Evolutionary conservation across 2,329 filamentous ascomycete genomes (phyloP).

Genomic region (Alternaria sp.): DNA sequence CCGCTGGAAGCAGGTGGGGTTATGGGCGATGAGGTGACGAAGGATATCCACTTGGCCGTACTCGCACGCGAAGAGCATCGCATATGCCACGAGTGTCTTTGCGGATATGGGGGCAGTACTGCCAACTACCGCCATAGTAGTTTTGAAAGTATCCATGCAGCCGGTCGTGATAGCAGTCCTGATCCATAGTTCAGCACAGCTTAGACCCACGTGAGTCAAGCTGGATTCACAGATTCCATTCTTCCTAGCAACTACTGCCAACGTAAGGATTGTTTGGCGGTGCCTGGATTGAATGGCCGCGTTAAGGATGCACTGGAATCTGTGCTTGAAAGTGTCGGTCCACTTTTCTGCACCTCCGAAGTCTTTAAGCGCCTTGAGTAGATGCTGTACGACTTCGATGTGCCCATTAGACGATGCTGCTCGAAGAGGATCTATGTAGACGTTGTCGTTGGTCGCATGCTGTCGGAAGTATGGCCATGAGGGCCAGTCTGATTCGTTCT

Average conservation of each 20-base stretch:
- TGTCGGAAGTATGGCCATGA: background rate
- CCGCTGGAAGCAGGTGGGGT: background rate
- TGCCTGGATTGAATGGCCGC: background rate
- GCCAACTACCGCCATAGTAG: background rate
- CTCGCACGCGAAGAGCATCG: background rate
- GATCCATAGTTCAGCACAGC: background rate
- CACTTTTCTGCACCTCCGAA: background rate
- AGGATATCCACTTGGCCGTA: background rate
- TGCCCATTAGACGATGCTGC: background rate
- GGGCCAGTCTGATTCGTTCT: background rate
- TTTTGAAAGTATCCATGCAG: background rate
- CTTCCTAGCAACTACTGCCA: background rate
- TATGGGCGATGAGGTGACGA: background rate
- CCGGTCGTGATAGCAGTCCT: background rate
- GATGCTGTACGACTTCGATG: background rate
- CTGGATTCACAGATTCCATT: background rate
- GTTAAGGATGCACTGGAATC: background rate
- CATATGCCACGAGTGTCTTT: background rate
- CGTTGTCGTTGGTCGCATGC: background rate
- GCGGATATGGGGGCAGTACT: background rate
- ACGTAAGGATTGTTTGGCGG: background rate
- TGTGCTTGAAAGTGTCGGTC: background rate
- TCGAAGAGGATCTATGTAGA: background rate
- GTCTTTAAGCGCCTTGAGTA: background rate
- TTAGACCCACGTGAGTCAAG: background rate